These are phyloP conservation scores for Xylona heveae DNA, from an alignment of 495 filamentous ascomycete species.

Conservation along the genomic window DNA sequence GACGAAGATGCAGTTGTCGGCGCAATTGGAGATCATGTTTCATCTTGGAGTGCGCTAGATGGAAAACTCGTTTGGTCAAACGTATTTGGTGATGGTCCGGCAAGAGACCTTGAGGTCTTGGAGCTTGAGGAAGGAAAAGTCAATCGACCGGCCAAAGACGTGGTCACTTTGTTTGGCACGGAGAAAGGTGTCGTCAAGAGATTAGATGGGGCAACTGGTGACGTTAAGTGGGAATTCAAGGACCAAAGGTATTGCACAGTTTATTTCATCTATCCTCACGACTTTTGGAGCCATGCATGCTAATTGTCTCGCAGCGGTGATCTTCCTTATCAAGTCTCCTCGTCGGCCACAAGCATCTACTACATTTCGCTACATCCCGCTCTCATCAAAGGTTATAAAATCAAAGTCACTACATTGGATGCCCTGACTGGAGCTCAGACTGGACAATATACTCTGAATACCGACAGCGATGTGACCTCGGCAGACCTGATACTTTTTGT, in stretches of 20 bases:
- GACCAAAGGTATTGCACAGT: conserved; percentile 28
- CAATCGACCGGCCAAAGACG: conserved; percentile 33
- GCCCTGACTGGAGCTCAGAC: conserved; percentile 42
- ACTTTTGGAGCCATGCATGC: conserved; percentile 7
- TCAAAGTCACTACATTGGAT: conserved; percentile 55
- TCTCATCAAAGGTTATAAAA: conserved; percentile 36
- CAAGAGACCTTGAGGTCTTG: conserved; percentile 62
- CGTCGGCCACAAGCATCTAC: conserved; percentile 50
- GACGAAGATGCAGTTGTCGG: conserved; percentile 52
- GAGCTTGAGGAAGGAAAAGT: conserved; percentile 38
- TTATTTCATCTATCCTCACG: not conserved
- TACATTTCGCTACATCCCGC: conserved; percentile 56
- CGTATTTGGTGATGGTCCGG: conserved; percentile 27
- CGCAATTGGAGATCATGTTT: conserved; percentile 41
- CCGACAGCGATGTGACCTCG: conserved; percentile 48
- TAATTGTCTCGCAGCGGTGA: conserved; percentile 28
- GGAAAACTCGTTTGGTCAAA: conserved; percentile 60
- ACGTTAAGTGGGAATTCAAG: conserved; percentile 52
- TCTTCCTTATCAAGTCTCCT: conserved; percentile 56
- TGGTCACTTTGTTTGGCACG: conserved; percentile 42
- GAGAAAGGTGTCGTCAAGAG: conserved; percentile 39
- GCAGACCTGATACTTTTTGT: conserved; percentile 55
- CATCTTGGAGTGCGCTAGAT: conserved; percentile 66
- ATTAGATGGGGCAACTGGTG: conserved; percentile 51
- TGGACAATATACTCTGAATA: conserved; percentile 41